Conservation (phyloP, 805 yeast species). For the Wickerhamiella sergipiensis region DNA sequence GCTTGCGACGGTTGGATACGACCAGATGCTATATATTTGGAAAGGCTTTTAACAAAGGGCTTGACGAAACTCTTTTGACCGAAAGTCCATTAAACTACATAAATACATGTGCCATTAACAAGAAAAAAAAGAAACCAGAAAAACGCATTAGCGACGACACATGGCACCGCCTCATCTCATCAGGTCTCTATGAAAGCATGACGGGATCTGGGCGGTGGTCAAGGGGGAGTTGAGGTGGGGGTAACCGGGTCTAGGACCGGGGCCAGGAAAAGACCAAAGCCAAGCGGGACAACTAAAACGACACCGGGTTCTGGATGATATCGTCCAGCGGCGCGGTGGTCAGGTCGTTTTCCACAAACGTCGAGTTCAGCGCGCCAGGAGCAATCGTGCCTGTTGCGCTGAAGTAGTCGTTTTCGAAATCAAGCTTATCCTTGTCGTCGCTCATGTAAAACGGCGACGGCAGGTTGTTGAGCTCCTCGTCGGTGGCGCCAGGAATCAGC, state of each 20-base stretch:
- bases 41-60: too few relatives aligned
- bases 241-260: too few relatives aligned
- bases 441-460: not conserved
- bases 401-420: not conserved
- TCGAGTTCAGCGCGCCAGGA: not conserved
- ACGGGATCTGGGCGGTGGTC: not conserved
- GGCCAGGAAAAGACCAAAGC: too few relatives aligned
- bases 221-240: not conserved
- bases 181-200: not conserved
- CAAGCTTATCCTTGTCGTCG: not conserved
- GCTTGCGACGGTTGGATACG: conserved; percentile 94
- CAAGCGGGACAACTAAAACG: too few relatives aligned
- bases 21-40: conserved; percentile 87
- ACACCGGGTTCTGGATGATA: not conserved
- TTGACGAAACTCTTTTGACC: too few relatives aligned
- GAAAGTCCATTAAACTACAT: not conserved
- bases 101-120: not conserved
- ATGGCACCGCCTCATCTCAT: not conserved
- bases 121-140: too few relatives aligned
- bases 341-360: not conserved
- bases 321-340: not conserved
- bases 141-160: not conserved
- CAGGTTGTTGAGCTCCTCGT: not conserved
- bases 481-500: not conserved
- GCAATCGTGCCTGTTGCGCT: not conserved